phyloP scores from a whole-genome alignment of 23 red algal genomes.

The Gracilaria vermiculophylla region DNA sequence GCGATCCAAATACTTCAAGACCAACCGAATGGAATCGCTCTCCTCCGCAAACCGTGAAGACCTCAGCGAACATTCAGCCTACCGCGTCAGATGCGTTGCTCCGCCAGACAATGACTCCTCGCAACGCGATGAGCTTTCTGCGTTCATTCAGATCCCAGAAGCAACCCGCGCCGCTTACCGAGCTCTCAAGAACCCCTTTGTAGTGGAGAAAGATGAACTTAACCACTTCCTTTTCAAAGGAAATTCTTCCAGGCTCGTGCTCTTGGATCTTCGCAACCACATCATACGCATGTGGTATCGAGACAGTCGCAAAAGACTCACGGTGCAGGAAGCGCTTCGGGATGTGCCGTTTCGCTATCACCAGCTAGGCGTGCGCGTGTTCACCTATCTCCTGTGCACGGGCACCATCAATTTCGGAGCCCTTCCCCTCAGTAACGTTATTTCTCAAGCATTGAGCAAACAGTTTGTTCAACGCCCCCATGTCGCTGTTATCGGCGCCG shows the following conservation, averaged over 20 bases:
- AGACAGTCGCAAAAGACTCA: conserved; percentile 18
- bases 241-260: neutral
- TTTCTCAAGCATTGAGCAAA: neutral
- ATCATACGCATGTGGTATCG: conserved; percentile 91
- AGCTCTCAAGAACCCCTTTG: conserved; percentile 47
- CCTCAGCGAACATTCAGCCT: neutral
- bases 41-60: neutral
- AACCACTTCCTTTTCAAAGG: conserved; percentile 44
- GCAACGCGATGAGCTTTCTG: neutral
- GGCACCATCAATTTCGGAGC: conserved; percentile 79
- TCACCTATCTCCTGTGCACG: conserved; percentile 64
- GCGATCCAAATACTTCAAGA: conserved; percentile 7
- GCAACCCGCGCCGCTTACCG: conserved; percentile 54
- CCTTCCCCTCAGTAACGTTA: conserved; percentile 25
- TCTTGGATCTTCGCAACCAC: conserved; percentile 88
- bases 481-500: conserved; percentile 81
- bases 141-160: conserved; percentile 38
- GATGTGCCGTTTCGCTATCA: conserved; percentile 63
- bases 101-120: conserved; percentile 12
- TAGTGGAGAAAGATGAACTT: conserved; percentile 55
- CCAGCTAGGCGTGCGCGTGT: conserved; percentile 32
- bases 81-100: neutral
- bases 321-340: conserved; percentile 1
- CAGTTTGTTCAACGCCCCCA: neutral
- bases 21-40: neutral